phyloP scores from a whole-genome alignment of 768 basidiomycete species.

The Suillus alpinus region DNA sequence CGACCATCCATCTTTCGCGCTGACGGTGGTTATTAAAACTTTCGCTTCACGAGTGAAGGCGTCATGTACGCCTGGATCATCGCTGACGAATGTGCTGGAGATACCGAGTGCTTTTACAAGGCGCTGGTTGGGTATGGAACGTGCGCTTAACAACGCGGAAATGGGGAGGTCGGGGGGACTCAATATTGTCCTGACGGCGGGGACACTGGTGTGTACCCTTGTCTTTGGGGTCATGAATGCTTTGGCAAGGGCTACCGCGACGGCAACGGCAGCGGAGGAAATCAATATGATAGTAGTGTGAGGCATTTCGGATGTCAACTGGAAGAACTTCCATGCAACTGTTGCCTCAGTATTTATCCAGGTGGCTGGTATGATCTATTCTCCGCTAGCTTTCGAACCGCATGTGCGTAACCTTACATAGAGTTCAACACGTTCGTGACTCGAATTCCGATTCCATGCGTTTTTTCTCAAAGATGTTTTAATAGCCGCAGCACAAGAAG shows the following conservation, averaged over 20 bases:
- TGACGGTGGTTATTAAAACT: slow-evolving; percentile 13
- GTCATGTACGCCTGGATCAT: slow-evolving; percentile 28
- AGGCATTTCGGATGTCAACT: background rate
- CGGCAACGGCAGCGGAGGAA: background rate
- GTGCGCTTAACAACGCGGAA: slow-evolving; percentile 12
- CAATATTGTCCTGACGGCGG: slow-evolving; percentile 10
- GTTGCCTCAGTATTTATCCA: background rate
- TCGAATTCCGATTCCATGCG: background rate
- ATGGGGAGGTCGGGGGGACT: slow-evolving; percentile 16
- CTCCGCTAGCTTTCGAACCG: background rate
- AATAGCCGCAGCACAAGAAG: background rate
- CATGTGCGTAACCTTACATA: background rate
- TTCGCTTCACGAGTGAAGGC: slow-evolving; percentile 22
- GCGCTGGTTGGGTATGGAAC: slow-evolving; percentile 20
- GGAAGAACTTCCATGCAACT: background rate
- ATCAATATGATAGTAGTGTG: background rate
- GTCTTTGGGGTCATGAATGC: background rate
- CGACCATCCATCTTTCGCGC: slow-evolving; percentile 15
- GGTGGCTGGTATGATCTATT: background rate
- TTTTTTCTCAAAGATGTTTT: background rate
- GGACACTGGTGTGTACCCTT: slow-evolving; percentile 10
- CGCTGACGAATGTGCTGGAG: slow-evolving; percentile 54
- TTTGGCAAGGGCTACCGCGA: background rate
- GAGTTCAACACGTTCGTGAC: background rate
- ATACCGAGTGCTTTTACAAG: slow-evolving; percentile 26